Percentiles rank a stretch among this genome's conserved stretches.
Conservation (phyloP, 805 yeast genomes). For the Clavispora vitiphila region DNA sequence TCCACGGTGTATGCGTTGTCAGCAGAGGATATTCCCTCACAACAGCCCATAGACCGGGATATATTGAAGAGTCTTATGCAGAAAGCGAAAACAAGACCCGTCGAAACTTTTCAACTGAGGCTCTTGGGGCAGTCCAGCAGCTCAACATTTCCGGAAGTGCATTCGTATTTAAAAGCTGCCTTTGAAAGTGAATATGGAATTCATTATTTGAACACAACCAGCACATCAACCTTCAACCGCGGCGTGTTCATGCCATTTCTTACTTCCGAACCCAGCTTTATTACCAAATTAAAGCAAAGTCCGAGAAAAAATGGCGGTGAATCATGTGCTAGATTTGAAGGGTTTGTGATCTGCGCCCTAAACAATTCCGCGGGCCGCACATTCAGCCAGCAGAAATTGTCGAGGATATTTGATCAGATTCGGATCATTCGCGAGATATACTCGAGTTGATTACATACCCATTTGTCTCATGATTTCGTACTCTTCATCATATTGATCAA, state of each 20-base stretch:
- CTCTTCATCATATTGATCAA: slow-evolving; percentile 19
- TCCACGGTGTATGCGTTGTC: slow-evolving; percentile 43
- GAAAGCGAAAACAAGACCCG: neutral
- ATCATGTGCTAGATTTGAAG: slow-evolving; percentile 46
- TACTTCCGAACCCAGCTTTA: slow-evolving; percentile 6
- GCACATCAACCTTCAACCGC: slow-evolving; percentile 31
- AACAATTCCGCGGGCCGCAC: slow-evolving; percentile 19
- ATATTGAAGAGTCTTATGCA: neutral
- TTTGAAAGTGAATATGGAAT: slow-evolving; percentile 52
- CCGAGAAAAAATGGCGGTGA: slow-evolving; percentile 25
- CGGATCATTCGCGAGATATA: slow-evolving; percentile 18
- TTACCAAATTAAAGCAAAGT: neutral
- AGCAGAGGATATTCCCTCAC: slow-evolving; percentile 32
- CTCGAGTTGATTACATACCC: slow-evolving; percentile 18
- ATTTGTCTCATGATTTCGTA: slow-evolving; percentile 35
- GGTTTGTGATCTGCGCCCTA: slow-evolving; percentile 47
- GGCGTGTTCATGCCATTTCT: slow-evolving; percentile 54
- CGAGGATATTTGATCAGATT: slow-evolving; percentile 43
- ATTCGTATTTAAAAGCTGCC: slow-evolving; percentile 34
- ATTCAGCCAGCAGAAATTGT: slow-evolving; percentile 34
- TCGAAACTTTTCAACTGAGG: slow-evolving; percentile 35
- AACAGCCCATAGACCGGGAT: neutral
- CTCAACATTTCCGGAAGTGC: neutral
- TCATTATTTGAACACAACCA: slow-evolving; percentile 29
- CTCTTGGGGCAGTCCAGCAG: slow-evolving; percentile 34